A percentile compares a stretch with the other conserved stretches of the same genome.
phyloP scores from a whole-genome alignment of 192 early-diverging fungal species.

The Coemansia sp. region DNA sequence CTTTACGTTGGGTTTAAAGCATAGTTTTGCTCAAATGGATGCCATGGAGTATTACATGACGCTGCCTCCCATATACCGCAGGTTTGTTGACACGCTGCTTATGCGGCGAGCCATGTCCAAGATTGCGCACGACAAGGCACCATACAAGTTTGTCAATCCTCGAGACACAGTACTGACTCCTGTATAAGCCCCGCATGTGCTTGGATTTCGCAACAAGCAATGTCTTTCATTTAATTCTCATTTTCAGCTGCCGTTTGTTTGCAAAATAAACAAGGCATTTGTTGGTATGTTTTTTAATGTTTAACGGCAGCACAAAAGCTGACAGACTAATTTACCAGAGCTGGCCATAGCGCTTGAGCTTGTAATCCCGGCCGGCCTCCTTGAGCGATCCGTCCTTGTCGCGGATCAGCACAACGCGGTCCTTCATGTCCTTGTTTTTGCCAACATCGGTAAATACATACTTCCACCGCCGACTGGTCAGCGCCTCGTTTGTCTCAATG shows the following conservation, averaged over 20 bases:
- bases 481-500: slow-evolving; percentile 32
- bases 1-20: not conserved
- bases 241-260: too few relatives aligned
- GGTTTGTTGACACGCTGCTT: not conserved
- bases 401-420: slow-evolving; percentile 58
- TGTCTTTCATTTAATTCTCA: not conserved
- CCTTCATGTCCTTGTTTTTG: slow-evolving; percentile 48
- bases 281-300: not conserved
- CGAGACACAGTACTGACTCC: not conserved
- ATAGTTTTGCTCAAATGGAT: not conserved
- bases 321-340: slow-evolving; percentile 24
- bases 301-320: not conserved
- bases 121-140: not conserved
- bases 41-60: not conserved
- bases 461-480: slow-evolving; percentile 54
- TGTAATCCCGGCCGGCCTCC: slow-evolving; percentile 47
- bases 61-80: slow-evolving; percentile 1
- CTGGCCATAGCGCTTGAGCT: slow-evolving; percentile 49
- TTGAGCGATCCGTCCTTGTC: slow-evolving; percentile 62
- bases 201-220: not conserved
- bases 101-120: not conserved
- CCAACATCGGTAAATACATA: slow-evolving; percentile 63
- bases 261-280: slow-evolving; percentile 1
- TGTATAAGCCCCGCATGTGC: not conserved
- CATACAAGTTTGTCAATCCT: not conserved